Percentiles rank a stretch among this genome's conserved stretches.
Conservation (phyloP, 1,284 basidiomycete species). For the Neonothopanus nambi region DNA sequence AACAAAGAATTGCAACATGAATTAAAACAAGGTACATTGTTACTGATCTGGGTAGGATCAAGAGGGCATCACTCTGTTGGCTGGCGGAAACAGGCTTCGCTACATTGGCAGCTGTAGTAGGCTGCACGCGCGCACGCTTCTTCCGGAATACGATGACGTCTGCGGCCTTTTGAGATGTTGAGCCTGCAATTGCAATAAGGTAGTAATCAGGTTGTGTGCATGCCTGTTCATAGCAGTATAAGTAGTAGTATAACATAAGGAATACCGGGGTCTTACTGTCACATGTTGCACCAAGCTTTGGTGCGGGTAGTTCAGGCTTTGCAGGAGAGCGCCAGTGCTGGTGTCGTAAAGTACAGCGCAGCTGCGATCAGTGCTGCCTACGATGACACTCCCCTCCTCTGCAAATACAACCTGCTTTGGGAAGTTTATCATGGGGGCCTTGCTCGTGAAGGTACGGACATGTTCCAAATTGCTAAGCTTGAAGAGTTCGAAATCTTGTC, state of each 20-base stretch:
- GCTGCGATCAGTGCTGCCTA: conserved; percentile 7
- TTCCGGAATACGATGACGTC: conserved; percentile 4
- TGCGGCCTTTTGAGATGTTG: background rate
- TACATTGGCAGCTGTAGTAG: too few species aligned
- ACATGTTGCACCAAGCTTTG: conserved; percentile 6
- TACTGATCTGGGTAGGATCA: too few species aligned
- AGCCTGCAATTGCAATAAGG: conserved; percentile 6
- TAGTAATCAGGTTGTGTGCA: background rate
- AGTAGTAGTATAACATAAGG: too few species aligned
- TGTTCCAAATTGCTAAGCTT: background rate
- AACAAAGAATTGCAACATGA: too few species aligned
- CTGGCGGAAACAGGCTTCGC: too few species aligned
- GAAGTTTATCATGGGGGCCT: background rate
- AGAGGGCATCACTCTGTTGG: too few species aligned
- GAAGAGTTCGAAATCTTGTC: conserved; percentile 2
- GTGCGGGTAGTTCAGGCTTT: conserved; percentile 2
- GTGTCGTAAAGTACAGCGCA: background rate
- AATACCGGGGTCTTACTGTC: background rate
- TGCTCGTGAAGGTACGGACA: background rate
- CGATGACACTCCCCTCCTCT: background rate
- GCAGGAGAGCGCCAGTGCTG: background rate
- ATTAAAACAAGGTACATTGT: too few species aligned
- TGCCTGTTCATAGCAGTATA: too few species aligned
- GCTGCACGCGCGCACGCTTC: too few species aligned
- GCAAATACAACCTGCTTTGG: conserved; percentile 7